A percentile compares a stretch with the other conserved stretches of the same genome.
Evolutionary conservation across 2,329 filamentous ascomycete genomes (phyloP).

Genomic region (Claviceps sp.): DNA sequence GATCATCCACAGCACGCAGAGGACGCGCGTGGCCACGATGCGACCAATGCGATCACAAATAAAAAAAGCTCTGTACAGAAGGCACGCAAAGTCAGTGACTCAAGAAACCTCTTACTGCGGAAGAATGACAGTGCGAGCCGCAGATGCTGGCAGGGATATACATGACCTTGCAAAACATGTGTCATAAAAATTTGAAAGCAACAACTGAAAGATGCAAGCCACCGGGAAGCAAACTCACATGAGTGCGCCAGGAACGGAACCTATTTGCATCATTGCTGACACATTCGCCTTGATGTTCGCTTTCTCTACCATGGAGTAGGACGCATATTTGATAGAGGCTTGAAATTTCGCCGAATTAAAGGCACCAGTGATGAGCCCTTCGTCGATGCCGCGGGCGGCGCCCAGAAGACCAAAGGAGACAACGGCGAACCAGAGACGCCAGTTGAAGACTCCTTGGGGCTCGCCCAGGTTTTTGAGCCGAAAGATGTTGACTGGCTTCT

Average conservation of each 20-base stretch:
- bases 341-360: slow-evolving; percentile 56
- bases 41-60: slow-evolving; percentile 47
- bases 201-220: neutral
- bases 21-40: slow-evolving; percentile 46
- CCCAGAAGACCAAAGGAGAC: slow-evolving; percentile 63
- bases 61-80: slow-evolving; percentile 35
- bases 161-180: neutral
- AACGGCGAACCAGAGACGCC: slow-evolving; percentile 66
- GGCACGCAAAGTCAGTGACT: neutral
- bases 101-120: neutral
- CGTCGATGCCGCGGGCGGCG: slow-evolving; percentile 65
- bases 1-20: slow-evolving; percentile 43
- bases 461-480: slow-evolving; percentile 49
- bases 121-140: no score
- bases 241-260: slow-evolving; percentile 57
- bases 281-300: slow-evolving; percentile 66
- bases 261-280: slow-evolving; percentile 70
- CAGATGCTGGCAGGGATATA: no score
- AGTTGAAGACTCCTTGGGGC: slow-evolving; percentile 61
- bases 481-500: slow-evolving; percentile 51
- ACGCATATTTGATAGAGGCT: slow-evolving; percentile 40
- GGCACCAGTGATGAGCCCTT: slow-evolving; percentile 63
- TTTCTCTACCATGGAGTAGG: slow-evolving; percentile 36
- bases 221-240: slow-evolving; percentile 21
- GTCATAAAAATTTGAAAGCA: neutral